These are phyloP conservation scores for Nepenthes mirabilis DNA, from an alignment of 148 eudicot species.

Conservation along the genomic window DNA sequence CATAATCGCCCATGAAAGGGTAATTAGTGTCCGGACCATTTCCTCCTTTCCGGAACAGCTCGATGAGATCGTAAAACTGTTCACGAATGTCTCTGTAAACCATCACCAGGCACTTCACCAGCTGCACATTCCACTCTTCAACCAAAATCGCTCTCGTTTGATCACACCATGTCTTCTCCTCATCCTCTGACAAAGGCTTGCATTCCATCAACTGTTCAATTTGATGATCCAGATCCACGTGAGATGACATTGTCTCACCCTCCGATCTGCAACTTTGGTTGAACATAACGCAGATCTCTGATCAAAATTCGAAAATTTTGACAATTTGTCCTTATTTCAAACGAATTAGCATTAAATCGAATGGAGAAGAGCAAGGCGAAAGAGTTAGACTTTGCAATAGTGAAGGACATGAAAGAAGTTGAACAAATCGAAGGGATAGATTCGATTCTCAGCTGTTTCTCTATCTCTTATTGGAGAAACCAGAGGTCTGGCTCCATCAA, in stretches of 20 bases:
- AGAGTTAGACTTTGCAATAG: neutral
- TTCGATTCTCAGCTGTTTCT: too few species aligned
- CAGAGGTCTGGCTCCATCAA: too few species aligned
- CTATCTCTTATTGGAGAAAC: too few species aligned
- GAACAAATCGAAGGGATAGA: too few species aligned
- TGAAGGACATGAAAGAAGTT: too few species aligned
- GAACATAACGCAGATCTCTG: neutral
- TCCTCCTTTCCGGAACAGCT: conserved; percentile 36
- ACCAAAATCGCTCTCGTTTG: conserved; percentile 31
- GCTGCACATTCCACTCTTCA: conserved; percentile 42
- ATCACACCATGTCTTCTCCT: conserved; percentile 30
- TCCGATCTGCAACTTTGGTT: conserved; percentile 3
- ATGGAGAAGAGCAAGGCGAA: neutral
- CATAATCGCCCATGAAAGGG: conserved; percentile 45
- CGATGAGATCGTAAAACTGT: conserved; percentile 38
- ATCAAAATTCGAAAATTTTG: neutral
- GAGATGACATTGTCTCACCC: conserved; percentile 12
- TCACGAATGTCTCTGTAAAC: conserved; percentile 41
- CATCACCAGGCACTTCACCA: conserved; percentile 40
- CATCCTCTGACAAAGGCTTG: conserved; percentile 33
- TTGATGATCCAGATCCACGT: conserved; percentile 30
- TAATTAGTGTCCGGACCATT: conserved; percentile 38
- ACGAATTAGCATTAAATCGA: too few species aligned
- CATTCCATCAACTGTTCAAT: conserved; percentile 46
- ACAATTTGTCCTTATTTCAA: too few species aligned